Conservation (phyloP, 768 basidiomycete species). For the Tubosaeta sp. region DNA sequence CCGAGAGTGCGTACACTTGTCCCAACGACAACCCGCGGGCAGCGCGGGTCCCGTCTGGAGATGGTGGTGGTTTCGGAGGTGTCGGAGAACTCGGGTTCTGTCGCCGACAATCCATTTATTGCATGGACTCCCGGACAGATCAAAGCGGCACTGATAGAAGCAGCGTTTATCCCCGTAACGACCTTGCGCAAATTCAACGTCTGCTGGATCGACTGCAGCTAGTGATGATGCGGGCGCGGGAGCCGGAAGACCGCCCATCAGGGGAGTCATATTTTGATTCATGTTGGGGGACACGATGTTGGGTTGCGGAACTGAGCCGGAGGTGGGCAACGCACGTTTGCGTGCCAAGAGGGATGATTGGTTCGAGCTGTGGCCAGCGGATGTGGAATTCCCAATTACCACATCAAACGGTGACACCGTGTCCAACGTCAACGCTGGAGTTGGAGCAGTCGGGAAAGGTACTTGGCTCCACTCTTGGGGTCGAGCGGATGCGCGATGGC, state of each 20-base stretch:
- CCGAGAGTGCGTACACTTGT: constrained; percentile 18
- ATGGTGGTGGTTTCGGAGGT: constrained; percentile 25
- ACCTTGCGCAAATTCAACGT: constrained; percentile 20
- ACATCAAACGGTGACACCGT: neutral
- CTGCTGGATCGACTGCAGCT: constrained; percentile 11
- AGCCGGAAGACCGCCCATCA: neutral
- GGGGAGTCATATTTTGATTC: constrained; percentile 3
- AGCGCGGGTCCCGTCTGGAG: constrained; percentile 13
- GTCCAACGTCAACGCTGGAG: neutral
- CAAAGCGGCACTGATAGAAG: constrained; percentile 26
- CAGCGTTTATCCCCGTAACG: constrained; percentile 17
- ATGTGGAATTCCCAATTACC: neutral
- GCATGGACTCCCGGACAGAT: constrained; percentile 21
- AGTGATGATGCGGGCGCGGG: neutral
- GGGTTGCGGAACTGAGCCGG: constrained; percentile 1
- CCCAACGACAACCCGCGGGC: constrained; percentile 21
- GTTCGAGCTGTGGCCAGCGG: neutral
- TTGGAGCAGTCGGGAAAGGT: neutral
- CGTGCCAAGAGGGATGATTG: constrained; percentile 1
- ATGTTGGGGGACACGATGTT: neutral
- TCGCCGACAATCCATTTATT: constrained; percentile 26
- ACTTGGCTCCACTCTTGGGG: constrained; percentile 3
- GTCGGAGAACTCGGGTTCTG: constrained; percentile 20
- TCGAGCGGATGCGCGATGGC: constrained; percentile 9
- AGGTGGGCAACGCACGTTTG: neutral